Base-by-base conservation (phyloP, 805 yeast genomes). In the Candida verbasci region DNA sequence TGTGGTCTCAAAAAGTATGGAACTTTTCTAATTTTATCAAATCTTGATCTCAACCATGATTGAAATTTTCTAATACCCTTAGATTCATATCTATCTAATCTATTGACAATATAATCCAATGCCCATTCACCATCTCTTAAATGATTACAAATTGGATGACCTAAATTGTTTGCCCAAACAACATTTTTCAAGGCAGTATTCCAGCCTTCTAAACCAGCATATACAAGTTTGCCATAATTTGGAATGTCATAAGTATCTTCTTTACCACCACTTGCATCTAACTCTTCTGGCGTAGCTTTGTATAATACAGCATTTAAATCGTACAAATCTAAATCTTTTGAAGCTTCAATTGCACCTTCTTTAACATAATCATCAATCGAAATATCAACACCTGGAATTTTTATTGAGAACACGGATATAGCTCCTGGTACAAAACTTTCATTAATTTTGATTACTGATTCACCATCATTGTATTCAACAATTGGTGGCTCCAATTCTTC, bases 181-280 rank as follows among this genome's bases (percentile, higher is more conserved):
- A 87, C 73, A 20, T 65, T 55, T 39, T 76, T 71, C 45, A 91
- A 58, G 1, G 79, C 81, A 0, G 86, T 68, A 31, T 80, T 75
- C 95, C 96, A 91, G 1, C 98, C 97, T 57, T 87, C 94, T 16
- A 93, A 63, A 9, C 98, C 98, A 27, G 96, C 89, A 58, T 86
- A 91, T 0, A 79, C 82, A 31, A 89, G 63, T 11, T 66, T 65
- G 0, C 97, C 97, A 56, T 72, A 65, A 21, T 72, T 67, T 1
- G 97, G 97, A 31, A 91, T 69, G 33, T 61, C 56, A 59, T 93
- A 91, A 0, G 75, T 75, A 8, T 96, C 96, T 30, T 73, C 80
- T 7, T 57, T 48, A 5, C 95, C 95, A 16, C 60, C 72, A 46
- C 89, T 77, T 9, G 78, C 74, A 53, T 89, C 96, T 16, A 87